A percentile compares a stretch with the other conserved stretches of the same genome.
Conservation (phyloP, 2,329 filamentous ascomycete genomes). For the Sarocladiaceae sp. region DNA sequence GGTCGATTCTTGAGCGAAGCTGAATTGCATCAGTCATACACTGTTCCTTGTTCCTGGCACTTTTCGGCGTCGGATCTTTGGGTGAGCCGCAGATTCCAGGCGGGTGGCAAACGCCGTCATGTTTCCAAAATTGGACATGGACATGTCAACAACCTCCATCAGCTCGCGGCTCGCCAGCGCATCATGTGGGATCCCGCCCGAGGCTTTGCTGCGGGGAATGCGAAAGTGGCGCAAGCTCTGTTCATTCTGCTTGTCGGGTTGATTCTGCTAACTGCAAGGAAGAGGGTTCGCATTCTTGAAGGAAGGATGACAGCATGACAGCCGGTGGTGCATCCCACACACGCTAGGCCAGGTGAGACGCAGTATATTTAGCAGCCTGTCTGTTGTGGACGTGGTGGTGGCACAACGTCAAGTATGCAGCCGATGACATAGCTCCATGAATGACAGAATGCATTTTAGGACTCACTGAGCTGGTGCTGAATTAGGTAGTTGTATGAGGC, state of each 20-base stretch:
- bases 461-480: too few species aligned
- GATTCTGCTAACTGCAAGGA: neutral
- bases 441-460: too few species aligned
- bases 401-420: too few species aligned
- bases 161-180: neutral
- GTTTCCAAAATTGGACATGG: conserved; percentile 3
- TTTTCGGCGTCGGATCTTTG: neutral
- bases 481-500: too few species aligned
- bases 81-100: neutral
- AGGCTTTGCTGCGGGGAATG: neutral
- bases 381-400: too few species aligned
- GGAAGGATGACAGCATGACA: neutral
- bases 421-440: too few species aligned
- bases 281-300: neutral
- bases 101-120: neutral
- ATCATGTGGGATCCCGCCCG: neutral
- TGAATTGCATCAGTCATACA: too few species aligned
- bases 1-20: too few species aligned
- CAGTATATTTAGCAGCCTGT: too few species aligned
- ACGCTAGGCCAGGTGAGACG: too few species aligned
- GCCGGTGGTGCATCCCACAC: neutral
- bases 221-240: neutral
- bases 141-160: neutral
- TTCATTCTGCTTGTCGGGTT: too few species aligned
- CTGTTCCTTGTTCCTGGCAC: neutral